Evolutionary conservation across 768 basidiomycete genomes (phyloP).

Genomic region (Phanerodontia chrysosporium): DNA sequence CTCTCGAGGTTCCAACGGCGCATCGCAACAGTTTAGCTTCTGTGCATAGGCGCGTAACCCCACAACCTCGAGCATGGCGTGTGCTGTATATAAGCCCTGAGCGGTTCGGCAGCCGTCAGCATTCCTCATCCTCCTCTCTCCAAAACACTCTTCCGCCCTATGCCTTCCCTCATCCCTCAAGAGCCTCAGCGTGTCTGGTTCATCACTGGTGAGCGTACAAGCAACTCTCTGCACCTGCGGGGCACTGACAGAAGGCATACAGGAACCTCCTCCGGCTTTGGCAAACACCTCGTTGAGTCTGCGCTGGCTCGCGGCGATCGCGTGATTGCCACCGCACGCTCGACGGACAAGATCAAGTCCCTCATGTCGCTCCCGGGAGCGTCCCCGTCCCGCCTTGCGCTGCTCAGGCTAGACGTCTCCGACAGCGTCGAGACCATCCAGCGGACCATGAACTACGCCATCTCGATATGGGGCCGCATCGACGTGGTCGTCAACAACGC

Average conservation of each 20-base stretch:
- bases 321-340: slow-evolving; percentile 45
- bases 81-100: not conserved
- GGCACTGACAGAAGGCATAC: not conserved
- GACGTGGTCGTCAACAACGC: slow-evolving; percentile 44
- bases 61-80: not conserved
- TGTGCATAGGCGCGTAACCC: not conserved
- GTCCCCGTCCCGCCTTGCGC: slow-evolving; percentile 19
- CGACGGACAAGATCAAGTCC: slow-evolving; percentile 28
- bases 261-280: slow-evolving; percentile 37
- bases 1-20: not conserved
- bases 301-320: slow-evolving; percentile 43
- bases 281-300: slow-evolving; percentile 32
- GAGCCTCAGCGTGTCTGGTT: slow-evolving; percentile 27
- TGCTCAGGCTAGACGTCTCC: slow-evolving; percentile 36
- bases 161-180: slow-evolving; percentile 10
- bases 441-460: slow-evolving; percentile 28
- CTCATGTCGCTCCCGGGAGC: slow-evolving; percentile 19
- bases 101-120: not conserved
- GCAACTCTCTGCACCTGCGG: not conserved
- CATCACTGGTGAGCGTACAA: slow-evolving; percentile 27
- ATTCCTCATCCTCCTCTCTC: not conserved
- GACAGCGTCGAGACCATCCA: slow-evolving; percentile 28
- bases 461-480: slow-evolving; percentile 28
- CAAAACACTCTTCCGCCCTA: not conserved
- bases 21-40: not conserved